Evolutionary conservation across 2,329 filamentous ascomycete genomes (phyloP).

Genomic region (Ascocoryne sarcoides): DNA sequence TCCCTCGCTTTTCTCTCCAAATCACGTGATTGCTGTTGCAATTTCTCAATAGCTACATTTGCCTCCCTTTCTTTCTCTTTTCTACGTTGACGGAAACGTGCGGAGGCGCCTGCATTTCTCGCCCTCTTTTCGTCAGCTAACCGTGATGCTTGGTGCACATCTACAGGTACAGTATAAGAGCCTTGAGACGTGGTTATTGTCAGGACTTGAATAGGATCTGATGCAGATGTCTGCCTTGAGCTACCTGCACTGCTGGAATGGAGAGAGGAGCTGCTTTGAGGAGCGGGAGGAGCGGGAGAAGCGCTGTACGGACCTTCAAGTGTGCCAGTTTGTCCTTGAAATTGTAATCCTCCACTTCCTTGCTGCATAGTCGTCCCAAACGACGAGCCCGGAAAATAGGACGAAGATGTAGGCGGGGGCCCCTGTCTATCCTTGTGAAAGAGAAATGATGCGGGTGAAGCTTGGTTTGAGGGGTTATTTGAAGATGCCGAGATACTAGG

Average conservation of each 20-base stretch:
- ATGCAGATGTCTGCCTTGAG: conserved; percentile 26
- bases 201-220: conserved; percentile 28
- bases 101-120: conserved; percentile 78
- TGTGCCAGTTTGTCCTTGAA: conserved; percentile 21
- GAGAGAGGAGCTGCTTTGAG: conserved; percentile 23
- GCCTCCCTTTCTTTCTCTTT: conserved; percentile 76
- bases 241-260: conserved; percentile 23
- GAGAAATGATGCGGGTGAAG: conserved; percentile 28
- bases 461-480: conserved; percentile 35
- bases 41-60: conserved; percentile 55
- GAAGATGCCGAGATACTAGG: conserved; percentile 37
- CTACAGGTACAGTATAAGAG: conserved; percentile 56
- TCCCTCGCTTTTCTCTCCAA: conserved; percentile 45
- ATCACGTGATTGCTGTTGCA: conserved; percentile 65
- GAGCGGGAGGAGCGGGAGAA: no score
- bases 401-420: conserved; percentile 15
- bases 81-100: conserved; percentile 69
- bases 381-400: conserved; percentile 26
- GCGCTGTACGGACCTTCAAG: conserved; percentile 29
- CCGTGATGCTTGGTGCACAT: conserved; percentile 73
- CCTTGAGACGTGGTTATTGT: conserved; percentile 40
- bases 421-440: conserved; percentile 16
- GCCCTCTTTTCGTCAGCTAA: conserved; percentile 79
- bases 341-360: conserved; percentile 23
- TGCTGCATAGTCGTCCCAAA: conserved; percentile 22